Conservation (phyloP, 805 yeast genomes). For the Suhomyces tanzawaensis region DNA sequence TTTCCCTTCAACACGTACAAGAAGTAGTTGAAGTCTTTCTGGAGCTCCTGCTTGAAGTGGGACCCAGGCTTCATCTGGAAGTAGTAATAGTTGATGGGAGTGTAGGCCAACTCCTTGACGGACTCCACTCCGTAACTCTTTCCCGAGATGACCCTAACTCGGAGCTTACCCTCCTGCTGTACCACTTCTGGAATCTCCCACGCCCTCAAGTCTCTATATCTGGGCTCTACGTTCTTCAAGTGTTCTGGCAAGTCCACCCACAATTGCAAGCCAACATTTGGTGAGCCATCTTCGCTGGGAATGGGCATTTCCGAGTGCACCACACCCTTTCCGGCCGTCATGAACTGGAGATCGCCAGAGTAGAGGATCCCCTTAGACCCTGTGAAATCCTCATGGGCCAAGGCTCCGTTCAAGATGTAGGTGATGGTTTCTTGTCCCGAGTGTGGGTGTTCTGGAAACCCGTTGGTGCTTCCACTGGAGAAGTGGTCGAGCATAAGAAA, state of each 20-base stretch:
- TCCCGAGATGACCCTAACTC: constrained; percentile 76
- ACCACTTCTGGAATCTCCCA: constrained; percentile 69
- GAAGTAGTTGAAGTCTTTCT: constrained; percentile 63
- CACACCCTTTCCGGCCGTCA: constrained; percentile 90
- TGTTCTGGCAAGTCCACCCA: constrained; percentile 82
- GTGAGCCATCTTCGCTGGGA: constrained; percentile 42
- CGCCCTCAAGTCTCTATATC: constrained; percentile 73
- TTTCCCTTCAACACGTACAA: constrained; percentile 65
- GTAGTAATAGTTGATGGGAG: constrained; percentile 75
- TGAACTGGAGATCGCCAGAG: constrained; percentile 86
- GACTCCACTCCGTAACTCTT: constrained; percentile 73
- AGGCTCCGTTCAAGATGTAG: constrained; percentile 57
- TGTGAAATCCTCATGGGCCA: constrained; percentile 85
- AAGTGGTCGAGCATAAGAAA: constrained; percentile 83
- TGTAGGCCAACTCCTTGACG: constrained; percentile 70
- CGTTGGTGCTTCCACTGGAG: constrained; percentile 58
- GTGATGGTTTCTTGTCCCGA: constrained; percentile 84
- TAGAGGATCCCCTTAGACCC: constrained; percentile 72
- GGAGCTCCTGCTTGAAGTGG: constrained; percentile 55
- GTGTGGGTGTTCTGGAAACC: constrained; percentile 84
- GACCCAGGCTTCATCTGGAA: constrained; percentile 66
- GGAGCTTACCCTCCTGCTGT: constrained; percentile 60
- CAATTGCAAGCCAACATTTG: constrained; percentile 67
- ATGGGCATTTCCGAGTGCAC: constrained; percentile 88
- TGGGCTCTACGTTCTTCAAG: constrained; percentile 61